Base-by-base conservation (phyloP, 176 grass and related monocot species). In the Paspalum vaginatum region DNA sequence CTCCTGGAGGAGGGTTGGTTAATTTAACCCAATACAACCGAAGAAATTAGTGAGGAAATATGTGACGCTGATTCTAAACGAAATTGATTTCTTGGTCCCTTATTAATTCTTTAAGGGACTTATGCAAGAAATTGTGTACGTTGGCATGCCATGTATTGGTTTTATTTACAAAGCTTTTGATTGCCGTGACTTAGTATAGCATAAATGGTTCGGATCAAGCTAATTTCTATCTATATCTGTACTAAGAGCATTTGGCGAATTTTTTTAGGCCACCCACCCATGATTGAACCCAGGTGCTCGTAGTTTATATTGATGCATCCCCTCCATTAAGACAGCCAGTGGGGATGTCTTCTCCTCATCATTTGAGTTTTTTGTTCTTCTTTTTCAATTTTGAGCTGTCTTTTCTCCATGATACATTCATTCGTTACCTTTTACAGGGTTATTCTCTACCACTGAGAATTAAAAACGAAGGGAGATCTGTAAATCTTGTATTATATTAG, bases 401-500 rank as follows among this genome's bases (percentile, higher is more conserved):
- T 78, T 85, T 79, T 58, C 24, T 54, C 21, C 63, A 20, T 54
- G 25, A 68, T 56, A 16, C 20, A 66, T 87, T 82, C 15, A 81
- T 61, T 89, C 61, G 27, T 79, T 85, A 63, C 22, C 75, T 89
- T 87, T 63, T 88, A 75, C 89, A 91, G 84, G 91, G 59, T 81
- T 65, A 43, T 65, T 65, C 52, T 85, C 61, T 74, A 69, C 71
- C 49, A 69, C 55, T 89, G 72, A 57, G 65, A 78, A 49, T 15
- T 67, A 74, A 63, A 86, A 70, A 57, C 78, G 79, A 78, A 72
- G 66, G 86, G 72, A 74, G 54, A 82, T 60, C 48, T 89, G 61
- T 91, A 94, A 85, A 85, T 85, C 72, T 48, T 91, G 68, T 91
- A 83, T 26, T 68, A 75, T 87, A 85, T 57, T 87, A 84, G 70